phyloP scores from a whole-genome alignment of 2,329 filamentous ascomycete species.

The Phaeoacremonium minimum region DNA sequence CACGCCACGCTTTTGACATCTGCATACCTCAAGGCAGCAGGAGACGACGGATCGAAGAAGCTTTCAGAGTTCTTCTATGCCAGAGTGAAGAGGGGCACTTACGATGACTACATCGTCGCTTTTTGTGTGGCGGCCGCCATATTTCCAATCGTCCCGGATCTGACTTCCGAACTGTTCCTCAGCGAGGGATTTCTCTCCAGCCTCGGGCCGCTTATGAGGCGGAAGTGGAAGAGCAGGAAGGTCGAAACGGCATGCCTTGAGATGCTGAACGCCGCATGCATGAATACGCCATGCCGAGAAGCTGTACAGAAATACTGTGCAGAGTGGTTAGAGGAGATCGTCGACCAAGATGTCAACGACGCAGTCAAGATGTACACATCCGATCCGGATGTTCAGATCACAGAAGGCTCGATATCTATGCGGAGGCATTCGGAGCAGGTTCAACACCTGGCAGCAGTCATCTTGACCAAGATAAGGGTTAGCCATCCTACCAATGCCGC shows the following conservation, averaged over 20 bases:
- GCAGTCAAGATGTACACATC: conserved; percentile 42
- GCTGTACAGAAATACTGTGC: conserved; percentile 80
- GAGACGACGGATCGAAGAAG: conserved; percentile 64
- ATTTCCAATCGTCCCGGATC: conserved; percentile 78
- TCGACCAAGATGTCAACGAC: conserved; percentile 65
- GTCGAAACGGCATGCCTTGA: conserved; percentile 85
- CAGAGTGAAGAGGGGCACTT: conserved; percentile 68
- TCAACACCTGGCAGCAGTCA: conserved; percentile 65
- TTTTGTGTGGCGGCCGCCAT: conserved; percentile 89
- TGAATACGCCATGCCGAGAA: conserved; percentile 76
- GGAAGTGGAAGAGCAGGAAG: conserved; percentile 77
- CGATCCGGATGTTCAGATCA: conserved; percentile 54
- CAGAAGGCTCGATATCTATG: conserved; percentile 56
- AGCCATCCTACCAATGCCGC: conserved; percentile 24
- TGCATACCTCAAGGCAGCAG: conserved; percentile 75
- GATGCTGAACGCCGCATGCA: conserved; percentile 86
- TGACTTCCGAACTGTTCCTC: conserved; percentile 76
- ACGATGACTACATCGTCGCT: conserved; percentile 84
- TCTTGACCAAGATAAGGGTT: conserved; percentile 68
- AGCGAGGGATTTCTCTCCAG: conserved; percentile 80
- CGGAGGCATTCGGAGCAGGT: conserved; percentile 57
- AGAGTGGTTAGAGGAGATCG: conserved; percentile 81
- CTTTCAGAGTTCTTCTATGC: conserved; percentile 72
- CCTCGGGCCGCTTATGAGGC: conserved; percentile 71
- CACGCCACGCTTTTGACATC: conserved; percentile 80